These are phyloP conservation scores for Filobasidium uniguttulatum DNA, from an alignment of 1,284 basidiomycete genomes.

Conservation along the genomic window DNA sequence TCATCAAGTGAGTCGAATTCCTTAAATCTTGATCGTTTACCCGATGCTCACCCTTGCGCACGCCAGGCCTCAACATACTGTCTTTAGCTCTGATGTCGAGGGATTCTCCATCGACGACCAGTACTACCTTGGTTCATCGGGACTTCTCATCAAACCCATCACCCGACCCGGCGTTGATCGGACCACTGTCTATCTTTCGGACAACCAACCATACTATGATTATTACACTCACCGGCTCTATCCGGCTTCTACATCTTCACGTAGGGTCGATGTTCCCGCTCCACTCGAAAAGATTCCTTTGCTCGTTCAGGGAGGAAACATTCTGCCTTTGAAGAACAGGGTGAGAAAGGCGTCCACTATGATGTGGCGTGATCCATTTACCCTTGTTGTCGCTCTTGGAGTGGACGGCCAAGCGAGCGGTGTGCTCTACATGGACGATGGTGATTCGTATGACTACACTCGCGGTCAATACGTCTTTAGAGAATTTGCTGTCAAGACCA, in stretches of 20 bases:
- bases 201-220: slow-evolving; percentile 91
- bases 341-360: slow-evolving; percentile 71
- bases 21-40: no score
- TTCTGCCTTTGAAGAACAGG: slow-evolving; percentile 73
- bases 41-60: background rate
- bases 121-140: slow-evolving; percentile 78
- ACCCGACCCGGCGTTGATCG: slow-evolving; percentile 59
- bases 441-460: slow-evolving; percentile 66
- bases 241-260: slow-evolving; percentile 50
- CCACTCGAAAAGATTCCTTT: slow-evolving; percentile 69
- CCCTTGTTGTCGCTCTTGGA: slow-evolving; percentile 68
- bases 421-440: slow-evolving; percentile 91
- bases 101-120: slow-evolving; percentile 89
- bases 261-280: slow-evolving; percentile 58
- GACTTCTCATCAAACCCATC: slow-evolving; percentile 84
- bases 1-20: slow-evolving; percentile 49
- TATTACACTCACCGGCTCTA: slow-evolving; percentile 63
- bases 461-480: slow-evolving; percentile 74
- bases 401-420: slow-evolving; percentile 54
- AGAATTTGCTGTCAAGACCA: slow-evolving; percentile 48
- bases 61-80: slow-evolving; percentile 74
- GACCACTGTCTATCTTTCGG: slow-evolving; percentile 69
- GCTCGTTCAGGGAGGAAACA: slow-evolving; percentile 81
- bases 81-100: slow-evolving; percentile 71
- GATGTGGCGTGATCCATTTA: slow-evolving; percentile 88